These are phyloP conservation scores for Neurospora discreta DNA, from an alignment of 495 filamentous ascomycete genomes.

Conservation along the genomic window DNA sequence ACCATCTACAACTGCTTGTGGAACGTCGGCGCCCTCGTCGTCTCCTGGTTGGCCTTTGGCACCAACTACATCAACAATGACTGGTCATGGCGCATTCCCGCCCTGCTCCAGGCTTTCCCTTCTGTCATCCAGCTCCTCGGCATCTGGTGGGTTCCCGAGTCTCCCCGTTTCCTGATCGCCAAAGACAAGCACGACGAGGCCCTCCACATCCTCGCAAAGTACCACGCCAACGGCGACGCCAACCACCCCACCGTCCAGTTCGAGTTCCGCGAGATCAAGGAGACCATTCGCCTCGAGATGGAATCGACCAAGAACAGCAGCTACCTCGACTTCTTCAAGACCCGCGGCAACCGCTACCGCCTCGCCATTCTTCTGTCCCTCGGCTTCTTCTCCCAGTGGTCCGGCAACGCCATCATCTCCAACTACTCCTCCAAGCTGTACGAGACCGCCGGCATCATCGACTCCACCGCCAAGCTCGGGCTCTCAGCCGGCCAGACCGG, in stretches of 20 bases:
- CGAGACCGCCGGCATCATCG: slow-evolving; percentile 42
- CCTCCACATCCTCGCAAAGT: slow-evolving; percentile 42
- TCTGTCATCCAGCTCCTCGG: slow-evolving; percentile 41
- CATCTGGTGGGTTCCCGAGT: slow-evolving; percentile 47
- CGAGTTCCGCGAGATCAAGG: slow-evolving; percentile 49
- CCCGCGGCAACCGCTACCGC: slow-evolving; percentile 58
- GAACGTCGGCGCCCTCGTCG: slow-evolving; percentile 47
- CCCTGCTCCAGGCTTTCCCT: slow-evolving; percentile 43
- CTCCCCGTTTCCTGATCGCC: slow-evolving; percentile 52
- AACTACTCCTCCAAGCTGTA: slow-evolving; percentile 54
- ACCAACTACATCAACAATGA: slow-evolving; percentile 38
- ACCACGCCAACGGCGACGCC: slow-evolving; percentile 46
- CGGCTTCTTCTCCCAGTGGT: slow-evolving; percentile 58
- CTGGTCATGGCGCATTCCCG: slow-evolving; percentile 45
- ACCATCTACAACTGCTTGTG: slow-evolving; percentile 57
- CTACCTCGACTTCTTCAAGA: slow-evolving; percentile 51
- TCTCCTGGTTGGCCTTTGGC: slow-evolving; percentile 41
- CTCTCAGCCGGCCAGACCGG: slow-evolving; percentile 41
- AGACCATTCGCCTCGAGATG: slow-evolving; percentile 43
- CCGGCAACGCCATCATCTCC: slow-evolving; percentile 54
- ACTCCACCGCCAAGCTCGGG: slow-evolving; percentile 38
- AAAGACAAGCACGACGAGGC: slow-evolving; percentile 56
- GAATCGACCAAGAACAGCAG: slow-evolving; percentile 32
- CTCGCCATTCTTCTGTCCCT: slow-evolving; percentile 45
- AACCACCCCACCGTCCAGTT: slow-evolving; percentile 47